Evolutionary conservation across 495 filamentous ascomycete species (phyloP).

Genomic region (Penicillium verhagenii): DNA sequence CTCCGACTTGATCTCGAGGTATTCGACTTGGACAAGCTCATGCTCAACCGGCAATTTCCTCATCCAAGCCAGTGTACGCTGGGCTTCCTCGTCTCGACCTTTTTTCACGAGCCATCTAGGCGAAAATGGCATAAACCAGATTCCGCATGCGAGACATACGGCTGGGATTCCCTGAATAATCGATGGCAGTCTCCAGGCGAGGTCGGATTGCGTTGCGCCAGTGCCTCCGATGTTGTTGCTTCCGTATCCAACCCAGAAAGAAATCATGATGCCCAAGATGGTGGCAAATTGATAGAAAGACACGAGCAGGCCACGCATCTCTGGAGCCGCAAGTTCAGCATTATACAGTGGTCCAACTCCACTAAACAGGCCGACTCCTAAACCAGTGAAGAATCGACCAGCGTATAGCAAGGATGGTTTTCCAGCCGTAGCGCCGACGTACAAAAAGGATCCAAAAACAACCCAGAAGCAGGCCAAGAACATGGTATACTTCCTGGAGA

Average conservation of each 20-base stretch:
- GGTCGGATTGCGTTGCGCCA: conserved; percentile 34
- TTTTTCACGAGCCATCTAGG: conserved; percentile 49
- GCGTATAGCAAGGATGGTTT: conserved; percentile 60
- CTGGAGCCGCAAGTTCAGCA: conserved; percentile 71
- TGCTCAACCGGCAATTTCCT: conserved; percentile 38
- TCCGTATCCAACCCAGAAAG: conserved; percentile 72
- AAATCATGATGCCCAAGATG: conserved; percentile 68
- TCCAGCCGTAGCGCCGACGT: conserved; percentile 50
- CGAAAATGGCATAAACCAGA: conserved; percentile 47
- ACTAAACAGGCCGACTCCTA: conserved; percentile 63
- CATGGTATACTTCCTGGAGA: conserved; percentile 68
- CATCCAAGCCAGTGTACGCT: conserved; percentile 46
- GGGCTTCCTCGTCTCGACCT: conserved; percentile 50
- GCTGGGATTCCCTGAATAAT: conserved; percentile 50
- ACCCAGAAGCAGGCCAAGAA: conserved; percentile 71
- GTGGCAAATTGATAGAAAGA: conserved; percentile 81
- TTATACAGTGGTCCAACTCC: conserved; percentile 66
- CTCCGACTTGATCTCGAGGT: conserved; percentile 43
- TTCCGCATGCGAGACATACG: conserved; percentile 40
- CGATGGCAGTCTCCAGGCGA: conserved; percentile 51
- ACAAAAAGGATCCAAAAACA: conserved; percentile 56
- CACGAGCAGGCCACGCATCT: conserved; percentile 72
- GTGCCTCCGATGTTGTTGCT: conserved; percentile 42
- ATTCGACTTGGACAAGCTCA: conserved; percentile 45
- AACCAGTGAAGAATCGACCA: conserved; percentile 66